Conservation (phyloP, 106 monocot species). For the Dioscorea alata region DNA sequence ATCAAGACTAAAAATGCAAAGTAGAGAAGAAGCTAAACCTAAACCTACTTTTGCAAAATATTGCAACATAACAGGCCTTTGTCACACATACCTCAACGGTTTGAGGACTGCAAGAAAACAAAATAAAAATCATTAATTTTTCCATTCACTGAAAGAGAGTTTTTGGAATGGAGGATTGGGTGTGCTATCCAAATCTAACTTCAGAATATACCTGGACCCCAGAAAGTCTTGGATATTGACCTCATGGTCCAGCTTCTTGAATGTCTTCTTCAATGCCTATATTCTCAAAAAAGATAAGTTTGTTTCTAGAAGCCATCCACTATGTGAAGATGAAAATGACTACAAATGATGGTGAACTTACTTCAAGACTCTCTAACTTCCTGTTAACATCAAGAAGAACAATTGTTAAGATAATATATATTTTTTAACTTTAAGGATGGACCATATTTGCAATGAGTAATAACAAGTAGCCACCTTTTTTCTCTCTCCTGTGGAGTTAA, state of each 20-base stretch:
- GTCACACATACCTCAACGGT: slow-evolving; percentile 58
- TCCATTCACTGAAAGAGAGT: slow-evolving; percentile 27
- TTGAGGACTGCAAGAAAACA: slow-evolving; percentile 48
- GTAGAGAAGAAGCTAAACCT: neutral
- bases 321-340: neutral
- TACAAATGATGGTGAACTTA: slow-evolving; percentile 18
- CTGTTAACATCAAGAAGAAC: slow-evolving; percentile 31
- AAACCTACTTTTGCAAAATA: neutral
- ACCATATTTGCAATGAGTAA: neutral
- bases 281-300: slow-evolving; percentile 1
- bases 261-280: slow-evolving; percentile 88
- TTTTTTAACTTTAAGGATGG: neutral
- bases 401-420: slow-evolving; percentile 1
- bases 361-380: slow-evolving; percentile 93
- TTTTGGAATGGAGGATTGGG: slow-evolving; percentile 2
- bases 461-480: slow-evolving; percentile 41
- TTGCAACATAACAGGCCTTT: neutral
- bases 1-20: slow-evolving; percentile 3
- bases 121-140: slow-evolving; percentile 1
- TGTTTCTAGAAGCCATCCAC: slow-evolving; percentile 5
- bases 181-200: slow-evolving; percentile 1
- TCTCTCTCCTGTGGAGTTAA: slow-evolving; percentile 86
- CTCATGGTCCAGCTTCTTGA: slow-evolving; percentile 90
- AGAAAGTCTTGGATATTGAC: slow-evolving; percentile 76
- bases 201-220: slow-evolving; percentile 50